Conservation (phyloP, 2,329 filamentous ascomycete genomes). For the Diplodia corticola region DNA sequence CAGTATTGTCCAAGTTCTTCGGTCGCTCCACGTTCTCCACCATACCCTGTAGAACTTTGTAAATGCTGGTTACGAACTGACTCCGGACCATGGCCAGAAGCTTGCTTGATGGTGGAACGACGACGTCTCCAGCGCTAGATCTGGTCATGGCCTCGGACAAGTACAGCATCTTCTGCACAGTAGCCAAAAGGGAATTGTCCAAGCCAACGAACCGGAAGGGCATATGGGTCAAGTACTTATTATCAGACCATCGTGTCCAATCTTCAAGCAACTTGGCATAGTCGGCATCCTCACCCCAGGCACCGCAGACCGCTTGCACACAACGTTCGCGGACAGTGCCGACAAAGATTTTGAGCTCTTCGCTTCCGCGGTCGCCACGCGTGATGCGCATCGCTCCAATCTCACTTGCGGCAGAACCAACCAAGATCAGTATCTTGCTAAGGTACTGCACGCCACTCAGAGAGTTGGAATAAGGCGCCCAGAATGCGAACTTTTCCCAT, state of each 20-base stretch:
- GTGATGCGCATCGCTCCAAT: constrained; percentile 75
- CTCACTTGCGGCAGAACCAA: constrained; percentile 85
- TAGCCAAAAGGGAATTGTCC: constrained; percentile 75
- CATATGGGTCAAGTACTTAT: constrained; percentile 87
- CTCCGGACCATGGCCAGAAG: constrained; percentile 85
- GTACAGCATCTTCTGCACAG: constrained; percentile 95
- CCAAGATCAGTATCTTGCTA: constrained; percentile 73
- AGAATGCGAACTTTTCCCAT: constrained; percentile 95
- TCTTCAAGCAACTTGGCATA: constrained; percentile 91
- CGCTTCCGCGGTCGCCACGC: constrained; percentile 59
- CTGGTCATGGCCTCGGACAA: constrained; percentile 81
- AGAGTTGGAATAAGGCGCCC: constrained; percentile 90
- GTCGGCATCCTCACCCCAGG: constrained; percentile 92
- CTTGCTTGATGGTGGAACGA: constrained; percentile 82
- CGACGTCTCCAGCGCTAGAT: constrained; percentile 73
- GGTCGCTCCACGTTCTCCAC: constrained; percentile 91
- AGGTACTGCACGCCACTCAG: constrained; percentile 91
- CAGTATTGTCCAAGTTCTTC: constrained; percentile 60
- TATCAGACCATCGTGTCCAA: constrained; percentile 82
- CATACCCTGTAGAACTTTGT: constrained; percentile 92
- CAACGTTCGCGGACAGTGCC: constrained; percentile 79
- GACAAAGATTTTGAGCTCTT: constrained; percentile 74
- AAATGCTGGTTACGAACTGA: constrained; percentile 90
- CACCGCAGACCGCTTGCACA: constrained; percentile 79
- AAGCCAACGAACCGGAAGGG: constrained; percentile 83